Conservation (phyloP, 169 alveolate species). For the Perkinsus olseni region DNA sequence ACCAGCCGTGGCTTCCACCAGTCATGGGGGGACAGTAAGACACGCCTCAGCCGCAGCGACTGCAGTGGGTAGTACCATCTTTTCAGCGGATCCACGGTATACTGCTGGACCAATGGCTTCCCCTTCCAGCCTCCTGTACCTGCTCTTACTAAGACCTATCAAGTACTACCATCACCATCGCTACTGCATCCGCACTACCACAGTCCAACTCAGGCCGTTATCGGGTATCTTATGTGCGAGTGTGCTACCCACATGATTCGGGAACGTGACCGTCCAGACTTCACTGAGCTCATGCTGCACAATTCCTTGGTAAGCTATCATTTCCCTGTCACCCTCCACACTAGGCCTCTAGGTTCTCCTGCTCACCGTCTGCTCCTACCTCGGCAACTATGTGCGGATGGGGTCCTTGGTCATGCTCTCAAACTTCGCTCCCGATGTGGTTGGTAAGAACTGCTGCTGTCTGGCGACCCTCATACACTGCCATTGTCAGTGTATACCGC, state of each 20-base stretch:
- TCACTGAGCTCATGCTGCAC: neutral
- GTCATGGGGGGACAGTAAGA: neutral
- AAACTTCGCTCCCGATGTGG: neutral
- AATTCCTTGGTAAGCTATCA: neutral
- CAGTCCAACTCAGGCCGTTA: neutral
- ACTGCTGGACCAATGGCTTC: neutral
- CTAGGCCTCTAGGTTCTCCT: neutral
- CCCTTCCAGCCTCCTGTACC: neutral
- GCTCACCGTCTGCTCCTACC: neutral
- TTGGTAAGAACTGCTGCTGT: neutral
- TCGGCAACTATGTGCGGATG: neutral
- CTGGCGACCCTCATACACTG: neutral
- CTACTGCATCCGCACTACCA: neutral
- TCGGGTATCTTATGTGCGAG: neutral
- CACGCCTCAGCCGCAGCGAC: neutral
- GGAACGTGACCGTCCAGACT: neutral
- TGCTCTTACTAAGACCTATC: neutral
- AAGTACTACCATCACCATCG: neutral
- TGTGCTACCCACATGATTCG: neutral
- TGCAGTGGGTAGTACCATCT: too few relatives aligned
- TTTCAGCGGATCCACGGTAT: neutral
- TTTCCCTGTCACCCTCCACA: neutral
- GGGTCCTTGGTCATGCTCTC: neutral
- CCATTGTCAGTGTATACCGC: neutral
- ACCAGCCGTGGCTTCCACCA: neutral